Evolutionary conservation across 441 rosid genomes (phyloP), one percentile per base, ranked within the genome.

Genomic region (Aleurites moluccanus): DNA sequence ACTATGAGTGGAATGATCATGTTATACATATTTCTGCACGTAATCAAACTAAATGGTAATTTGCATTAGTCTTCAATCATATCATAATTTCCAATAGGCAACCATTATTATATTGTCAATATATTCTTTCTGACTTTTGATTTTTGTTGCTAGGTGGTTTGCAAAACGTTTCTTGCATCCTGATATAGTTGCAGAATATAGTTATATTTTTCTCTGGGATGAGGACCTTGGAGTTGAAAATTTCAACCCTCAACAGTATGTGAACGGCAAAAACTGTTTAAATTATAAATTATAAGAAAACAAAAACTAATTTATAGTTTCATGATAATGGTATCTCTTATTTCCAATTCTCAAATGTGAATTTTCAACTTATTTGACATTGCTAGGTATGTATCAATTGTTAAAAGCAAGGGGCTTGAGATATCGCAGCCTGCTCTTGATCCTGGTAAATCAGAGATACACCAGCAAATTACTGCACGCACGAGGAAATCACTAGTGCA

Each of bases 131-230:
- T 15, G 47, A 21, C 28, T 73, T 73, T 79, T 75, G 42, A 3
- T 35, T 77, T 67, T 67, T 45, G 42, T 14, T 56, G 27, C 28
- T 74, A 90, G 95, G 95, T 90, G 96, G 96, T 90, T 89, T 72
- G 96, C 96, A n/a, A 90, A 90, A 81, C 88, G 93, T 61, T 90
- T 90, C 84, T 78, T 90, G 80, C 93, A 90, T 80, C 96, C 96
- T 18, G 92, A 85, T 69, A 80, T 90, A 70, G 90, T 90, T 78
- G 87, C 87, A 27, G 87, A 83, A 52, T 90, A 85, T 71, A 70
- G 49, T 73, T 89, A 88, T 80, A 82, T 90, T 66, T 90, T 90
- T 70, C 87, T 90, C 0, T 90, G 96, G 93, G 96, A 90, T 64
- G 96, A 90, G 79, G 96, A 90, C 82, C 90, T 90, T 23, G 96